Base-by-base conservation (phyloP, 2,329 filamentous ascomycete genomes). In the Calonectria fujianensis region DNA sequence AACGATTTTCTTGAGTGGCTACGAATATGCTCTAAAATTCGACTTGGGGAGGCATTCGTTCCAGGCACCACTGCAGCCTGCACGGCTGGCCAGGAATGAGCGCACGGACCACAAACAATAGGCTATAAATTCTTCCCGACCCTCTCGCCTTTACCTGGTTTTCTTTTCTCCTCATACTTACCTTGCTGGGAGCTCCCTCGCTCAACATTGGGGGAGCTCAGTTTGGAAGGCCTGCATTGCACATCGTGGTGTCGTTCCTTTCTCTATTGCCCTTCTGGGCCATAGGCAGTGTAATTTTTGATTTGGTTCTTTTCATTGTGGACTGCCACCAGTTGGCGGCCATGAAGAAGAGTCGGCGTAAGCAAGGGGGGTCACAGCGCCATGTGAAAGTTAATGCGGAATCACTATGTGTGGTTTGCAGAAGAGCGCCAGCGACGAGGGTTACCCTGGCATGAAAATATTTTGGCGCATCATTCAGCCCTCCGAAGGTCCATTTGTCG, bases 241-340 rank as follows among this genome's bases (percentile, higher is more conserved):
- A 90, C 88, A 87, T 82, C 87, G 87, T 85, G 88, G 87, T 84
- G 86, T 87, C 84, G 81, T 84, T 83, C 84, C 82, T 81, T 80
- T 77, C 84, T 88, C 85, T 84, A 88, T 88, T 89, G 87, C 86
- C 87, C 86, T 89, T 88, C 85, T 85, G 86, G 86, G 85, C 87
- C 88, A 87, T 89, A 85, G 86, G 85, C 84, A 85, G 85, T 82
- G 85, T 57, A 89, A 88, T 88, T 88, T 88, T 88, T 87, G 87
- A 84, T 88, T 80, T 84, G 76, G 69, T 37, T 68, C 32, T 85
- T 89, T 89, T 89, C 88, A 86, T 88, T 86, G 77, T 86, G 84
- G 72, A 68, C 79, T 75, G 75, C 79, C 82, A 84, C 83, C 82
- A 73, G 83, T 65, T 83, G 80, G 79, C 32, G 81, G 86, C 73